Conservation (phyloP, 139 green algal genomes). For the Chlorella sp. region DNA sequence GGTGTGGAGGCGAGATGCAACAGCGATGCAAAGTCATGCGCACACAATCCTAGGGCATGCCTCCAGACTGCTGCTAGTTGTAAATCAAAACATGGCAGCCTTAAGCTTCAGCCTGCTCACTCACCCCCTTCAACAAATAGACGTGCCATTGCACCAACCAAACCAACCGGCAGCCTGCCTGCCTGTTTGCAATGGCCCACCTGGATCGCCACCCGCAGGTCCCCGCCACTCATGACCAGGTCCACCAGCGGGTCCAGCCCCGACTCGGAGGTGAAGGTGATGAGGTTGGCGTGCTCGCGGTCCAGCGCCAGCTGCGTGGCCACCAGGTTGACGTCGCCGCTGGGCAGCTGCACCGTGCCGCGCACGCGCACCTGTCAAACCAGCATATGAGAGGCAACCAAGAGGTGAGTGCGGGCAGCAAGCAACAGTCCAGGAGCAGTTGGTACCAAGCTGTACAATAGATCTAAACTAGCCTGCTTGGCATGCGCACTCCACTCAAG, state of each 20-base stretch:
- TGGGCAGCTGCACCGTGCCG: constrained; percentile 75
- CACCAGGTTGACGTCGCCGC: constrained; percentile 93
- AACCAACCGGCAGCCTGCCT: too few species aligned
- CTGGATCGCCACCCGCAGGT: constrained; percentile 73
- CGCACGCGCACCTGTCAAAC: constrained; percentile 9
- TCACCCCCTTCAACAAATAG: not conserved
- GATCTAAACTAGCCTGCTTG: not conserved
- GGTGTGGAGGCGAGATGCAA: too few species aligned
- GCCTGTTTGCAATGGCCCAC: too few species aligned
- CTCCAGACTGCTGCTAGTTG: too few species aligned
- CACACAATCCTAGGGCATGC: too few species aligned
- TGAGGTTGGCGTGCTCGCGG: constrained; percentile 85
- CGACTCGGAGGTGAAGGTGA: constrained; percentile 77
- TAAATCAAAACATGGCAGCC: too few species aligned
- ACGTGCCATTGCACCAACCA: not conserved
- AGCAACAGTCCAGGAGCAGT: not conserved
- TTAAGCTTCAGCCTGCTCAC: too few species aligned
- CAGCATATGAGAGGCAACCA: not conserved
- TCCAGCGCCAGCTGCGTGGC: constrained; percentile 91
- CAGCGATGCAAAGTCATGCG: too few species aligned
- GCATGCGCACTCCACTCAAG: not conserved
- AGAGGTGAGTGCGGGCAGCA: not conserved
- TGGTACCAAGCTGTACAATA: not conserved
- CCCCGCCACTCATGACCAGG: constrained; percentile 70
- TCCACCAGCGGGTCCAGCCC: constrained; percentile 76